phyloP scores from a whole-genome alignment of 2,329 filamentous ascomycete genomes.

The Didymella lethalis region DNA sequence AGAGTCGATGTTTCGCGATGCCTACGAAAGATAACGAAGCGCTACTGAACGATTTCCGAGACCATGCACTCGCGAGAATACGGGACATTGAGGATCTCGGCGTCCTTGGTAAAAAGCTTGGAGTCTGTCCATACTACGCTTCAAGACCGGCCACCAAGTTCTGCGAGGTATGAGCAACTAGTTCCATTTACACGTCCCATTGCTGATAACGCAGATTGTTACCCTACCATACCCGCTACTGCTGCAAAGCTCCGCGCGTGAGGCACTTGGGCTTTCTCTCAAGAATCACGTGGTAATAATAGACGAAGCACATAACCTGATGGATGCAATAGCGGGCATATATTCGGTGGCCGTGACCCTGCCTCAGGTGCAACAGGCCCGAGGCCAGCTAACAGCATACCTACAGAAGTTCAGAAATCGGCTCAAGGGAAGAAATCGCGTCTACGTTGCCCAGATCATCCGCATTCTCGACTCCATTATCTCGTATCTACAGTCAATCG shows the following conservation, averaged over 20 bases:
- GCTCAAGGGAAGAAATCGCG: conserved; percentile 87
- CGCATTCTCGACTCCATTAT: conserved; percentile 81
- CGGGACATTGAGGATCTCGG: conserved; percentile 94
- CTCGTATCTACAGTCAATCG: conserved; percentile 68
- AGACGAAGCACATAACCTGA: conserved; percentile 96
- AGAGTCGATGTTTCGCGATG: conserved; percentile 76
- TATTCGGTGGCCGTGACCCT: conserved; percentile 81
- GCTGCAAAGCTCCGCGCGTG: conserved; percentile 83
- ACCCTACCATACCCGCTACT: conserved; percentile 92
- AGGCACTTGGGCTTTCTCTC: conserved; percentile 84
- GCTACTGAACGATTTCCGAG: conserved; percentile 80
- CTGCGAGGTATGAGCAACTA: conserved; percentile 65
- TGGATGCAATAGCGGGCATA: conserved; percentile 90
- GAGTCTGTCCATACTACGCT: conserved; percentile 96
- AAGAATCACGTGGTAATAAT: conserved; percentile 93
- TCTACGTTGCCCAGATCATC: conserved; percentile 88
- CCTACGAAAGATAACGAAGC: conserved; percentile 78
- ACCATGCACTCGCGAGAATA: conserved; percentile 81
- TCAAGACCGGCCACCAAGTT: conserved; percentile 82
- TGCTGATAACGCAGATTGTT: conserved; percentile 66
- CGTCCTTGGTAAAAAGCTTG: conserved; percentile 76
- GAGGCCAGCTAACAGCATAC: conserved; percentile 80
- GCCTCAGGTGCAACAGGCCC: conserved; percentile 74
- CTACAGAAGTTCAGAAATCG: conserved; percentile 87
- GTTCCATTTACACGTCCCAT: too few species aligned